Conservation (phyloP, 2,329 filamentous ascomycete genomes). For the Scedosporium aurantiacum region DNA sequence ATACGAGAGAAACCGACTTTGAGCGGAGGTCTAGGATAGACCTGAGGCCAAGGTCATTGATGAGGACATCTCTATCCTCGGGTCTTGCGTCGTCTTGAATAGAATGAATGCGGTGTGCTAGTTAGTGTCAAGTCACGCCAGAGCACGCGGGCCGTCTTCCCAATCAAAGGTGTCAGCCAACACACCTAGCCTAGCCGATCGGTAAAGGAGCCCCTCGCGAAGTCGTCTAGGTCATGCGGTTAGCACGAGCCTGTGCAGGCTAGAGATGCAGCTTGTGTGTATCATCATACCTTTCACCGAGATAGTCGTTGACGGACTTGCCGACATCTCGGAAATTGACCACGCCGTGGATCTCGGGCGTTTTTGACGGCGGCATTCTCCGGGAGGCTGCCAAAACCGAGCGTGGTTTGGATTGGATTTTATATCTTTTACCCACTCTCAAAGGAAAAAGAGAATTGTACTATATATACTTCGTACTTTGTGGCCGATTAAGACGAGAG, state of each 20-base stretch:
- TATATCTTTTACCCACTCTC: not conserved
- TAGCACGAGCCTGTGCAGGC: not conserved
- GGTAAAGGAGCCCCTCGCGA: slow-evolving; percentile 53
- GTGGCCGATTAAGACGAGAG: no score
- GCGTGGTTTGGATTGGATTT: not conserved
- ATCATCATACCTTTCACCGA: slow-evolving; percentile 39
- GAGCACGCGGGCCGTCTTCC: not conserved
- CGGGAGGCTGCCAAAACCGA: no score
- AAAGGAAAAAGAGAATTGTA: no score
- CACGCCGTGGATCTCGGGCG: slow-evolving; percentile 24
- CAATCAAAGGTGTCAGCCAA: not conserved
- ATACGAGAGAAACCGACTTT: slow-evolving; percentile 38
- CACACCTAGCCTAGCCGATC: slow-evolving; percentile 53
- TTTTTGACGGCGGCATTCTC: no score
- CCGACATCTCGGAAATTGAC: slow-evolving; percentile 73
- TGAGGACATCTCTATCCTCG: slow-evolving; percentile 49
- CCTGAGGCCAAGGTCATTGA: slow-evolving; percentile 49
- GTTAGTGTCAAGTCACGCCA: not conserved
- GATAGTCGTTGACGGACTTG: slow-evolving; percentile 49
- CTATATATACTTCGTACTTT: no score
- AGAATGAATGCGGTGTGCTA: not conserved
- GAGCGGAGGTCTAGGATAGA: slow-evolving; percentile 73
- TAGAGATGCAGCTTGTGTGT: not conserved
- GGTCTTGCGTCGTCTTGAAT: slow-evolving; percentile 57
- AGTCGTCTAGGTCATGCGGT: slow-evolving; percentile 27